Base-by-base conservation (phyloP, 192 early-diverging fungal species). In the Dissophora ornata region DNA sequence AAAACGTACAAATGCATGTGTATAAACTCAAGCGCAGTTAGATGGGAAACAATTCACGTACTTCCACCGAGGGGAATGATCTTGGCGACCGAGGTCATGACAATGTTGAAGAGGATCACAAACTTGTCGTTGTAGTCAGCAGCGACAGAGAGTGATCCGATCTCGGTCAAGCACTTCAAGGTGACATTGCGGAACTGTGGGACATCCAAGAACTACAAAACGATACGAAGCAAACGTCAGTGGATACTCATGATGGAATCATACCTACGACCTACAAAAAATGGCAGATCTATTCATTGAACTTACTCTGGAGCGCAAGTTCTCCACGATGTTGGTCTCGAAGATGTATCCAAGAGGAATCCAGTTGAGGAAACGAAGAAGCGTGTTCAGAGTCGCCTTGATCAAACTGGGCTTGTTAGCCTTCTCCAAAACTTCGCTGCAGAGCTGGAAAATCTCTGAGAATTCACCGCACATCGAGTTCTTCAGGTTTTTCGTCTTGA, bases 331-430 rank as follows among this genome's bases (percentile, higher is more conserved):
- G 69, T 92, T 89, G 25, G 92, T 97, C 80, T 99, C 96, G 71
- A 99, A 99, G 53, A 97, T 96, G 71, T 97, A 99, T 29, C 96
- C 98, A 28, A 97, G 87, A 26, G 97, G 97, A 71, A 99, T 95
- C 98, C 98, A 99, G 85, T 92, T 94, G 57, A 99, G 83, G 83
- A 97, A 99, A 58, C 93, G 90, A 48, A 97, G 82, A n/a, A 99
- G 84, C 0, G 97, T 98, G 67, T 97, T 91, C 28, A 99, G 77
- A 2, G 98, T 99, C 8, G 95, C 95, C 54, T 82, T 86, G 58
- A 99, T 95, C 55, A 99, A 84, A 32, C 90, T 91, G 16, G 94
- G 88, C 75, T 97, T 95, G 50, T 86, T 86, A 10, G 97, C 98
- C 69, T 92, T 90, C 64, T 97, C 89, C 65, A 99, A 83, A 18